phyloP scores from a whole-genome alignment of 768 basidiomycete species.

The Fomitopsis pulvina region DNA sequence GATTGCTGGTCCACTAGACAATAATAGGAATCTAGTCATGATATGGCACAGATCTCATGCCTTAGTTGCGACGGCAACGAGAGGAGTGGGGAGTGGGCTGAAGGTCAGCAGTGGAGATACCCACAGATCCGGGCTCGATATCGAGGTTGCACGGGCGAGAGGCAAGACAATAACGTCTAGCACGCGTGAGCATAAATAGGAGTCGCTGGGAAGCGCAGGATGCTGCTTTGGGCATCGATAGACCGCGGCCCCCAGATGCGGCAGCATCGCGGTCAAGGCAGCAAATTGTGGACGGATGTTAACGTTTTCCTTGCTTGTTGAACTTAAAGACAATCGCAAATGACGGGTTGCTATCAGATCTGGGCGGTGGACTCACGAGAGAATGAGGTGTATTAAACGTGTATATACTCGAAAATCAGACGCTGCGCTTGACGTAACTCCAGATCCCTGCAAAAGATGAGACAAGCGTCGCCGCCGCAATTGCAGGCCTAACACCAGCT shows the following conservation, averaged over 20 bases:
- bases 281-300: neutral
- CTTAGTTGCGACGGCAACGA: neutral
- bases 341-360: constrained; percentile 11
- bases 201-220: neutral
- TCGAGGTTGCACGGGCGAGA: neutral
- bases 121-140: neutral
- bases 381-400: constrained; percentile 35
- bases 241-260: neutral
- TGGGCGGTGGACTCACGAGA: constrained; percentile 19
- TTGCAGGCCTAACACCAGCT: constrained; percentile 90
- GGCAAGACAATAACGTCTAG: neutral
- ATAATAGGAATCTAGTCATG: neutral
- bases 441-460: constrained; percentile 88
- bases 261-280: neutral
- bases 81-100: neutral
- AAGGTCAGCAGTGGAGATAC: neutral
- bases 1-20: neutral
- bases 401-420: constrained; percentile 46
- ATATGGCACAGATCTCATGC: neutral
- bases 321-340: constrained; percentile 1
- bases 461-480: constrained; percentile 84
- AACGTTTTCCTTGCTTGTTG: neutral
- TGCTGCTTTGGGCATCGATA: neutral
- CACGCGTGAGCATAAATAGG: constrained; percentile 1
- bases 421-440: constrained; percentile 89